Percentiles rank a stretch among this genome's conserved stretches.
phyloP scores from a whole-genome alignment of 2,329 filamentous ascomycete genomes.

The Sclerotinia spermophila region DNA sequence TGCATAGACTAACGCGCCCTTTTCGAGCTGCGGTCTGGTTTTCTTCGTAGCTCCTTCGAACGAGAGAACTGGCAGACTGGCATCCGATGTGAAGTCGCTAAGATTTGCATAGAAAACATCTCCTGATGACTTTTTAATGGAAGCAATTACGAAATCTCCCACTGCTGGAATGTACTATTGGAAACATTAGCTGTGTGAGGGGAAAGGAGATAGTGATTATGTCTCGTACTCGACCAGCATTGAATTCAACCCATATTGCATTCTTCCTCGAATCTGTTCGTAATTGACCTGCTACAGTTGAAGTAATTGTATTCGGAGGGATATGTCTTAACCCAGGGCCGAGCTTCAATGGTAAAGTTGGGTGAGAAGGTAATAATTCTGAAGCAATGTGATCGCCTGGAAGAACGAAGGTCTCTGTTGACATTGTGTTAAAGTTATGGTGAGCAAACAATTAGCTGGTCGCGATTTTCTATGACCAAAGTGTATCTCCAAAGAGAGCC shows the following conservation, averaged over 20 bases:
- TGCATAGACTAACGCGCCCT: constrained; percentile 83
- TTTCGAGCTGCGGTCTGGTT: constrained; percentile 72
- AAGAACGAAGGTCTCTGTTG: constrained; percentile 61
- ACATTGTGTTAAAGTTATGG: constrained; percentile 20
- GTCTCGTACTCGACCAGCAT: constrained; percentile 60
- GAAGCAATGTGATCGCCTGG: constrained; percentile 75
- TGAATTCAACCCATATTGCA: constrained; percentile 71
- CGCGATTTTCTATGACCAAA: background rate
- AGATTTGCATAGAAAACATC: constrained; percentile 81
- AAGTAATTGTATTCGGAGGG: constrained; percentile 68
- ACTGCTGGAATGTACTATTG: constrained; percentile 70
- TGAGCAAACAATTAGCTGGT: background rate
- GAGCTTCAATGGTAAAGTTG: constrained; percentile 69
- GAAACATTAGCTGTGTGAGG: constrained; percentile 7
- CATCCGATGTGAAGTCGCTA: constrained; percentile 60
- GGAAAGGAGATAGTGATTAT: background rate
- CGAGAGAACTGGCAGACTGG: constrained; percentile 78
- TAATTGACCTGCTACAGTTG: constrained; percentile 65
- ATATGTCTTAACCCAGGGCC: constrained; percentile 81
- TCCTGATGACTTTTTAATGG: constrained; percentile 68
- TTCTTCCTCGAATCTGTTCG: constrained; percentile 69
- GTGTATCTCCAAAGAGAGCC: background rate
- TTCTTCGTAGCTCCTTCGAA: constrained; percentile 94
- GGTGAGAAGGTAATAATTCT: constrained; percentile 62
- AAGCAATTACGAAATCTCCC: constrained; percentile 87